These are phyloP conservation scores for Nakazawaea ambrosiae DNA, from an alignment of 805 yeast species.

Conservation along the genomic window DNA sequence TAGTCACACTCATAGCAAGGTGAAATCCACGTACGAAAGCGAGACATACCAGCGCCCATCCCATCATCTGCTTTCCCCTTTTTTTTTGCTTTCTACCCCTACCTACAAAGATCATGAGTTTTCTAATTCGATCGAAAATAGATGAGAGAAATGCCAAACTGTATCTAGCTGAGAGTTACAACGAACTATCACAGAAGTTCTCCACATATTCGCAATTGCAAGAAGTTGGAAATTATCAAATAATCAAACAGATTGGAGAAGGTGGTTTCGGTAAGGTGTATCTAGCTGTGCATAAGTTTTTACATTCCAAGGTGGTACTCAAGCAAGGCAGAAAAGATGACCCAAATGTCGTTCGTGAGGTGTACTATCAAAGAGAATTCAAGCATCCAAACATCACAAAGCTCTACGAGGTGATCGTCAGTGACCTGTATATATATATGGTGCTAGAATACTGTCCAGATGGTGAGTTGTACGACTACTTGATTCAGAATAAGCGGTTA, in stretches of 20 bases:
- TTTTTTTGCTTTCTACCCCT: too few relatives aligned
- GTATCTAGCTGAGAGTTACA: slow-evolving; percentile 9
- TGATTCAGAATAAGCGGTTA: slow-evolving; percentile 45
- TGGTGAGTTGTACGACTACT: slow-evolving; percentile 64
- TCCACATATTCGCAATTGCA: slow-evolving; percentile 25
- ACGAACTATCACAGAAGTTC: slow-evolving; percentile 8
- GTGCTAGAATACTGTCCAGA: slow-evolving; percentile 88
- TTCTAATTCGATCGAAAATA: slow-evolving; percentile 5
- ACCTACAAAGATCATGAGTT: too few relatives aligned
- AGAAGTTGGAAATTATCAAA: slow-evolving; percentile 76
- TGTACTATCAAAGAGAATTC: slow-evolving; percentile 80
- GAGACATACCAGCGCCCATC: too few relatives aligned
- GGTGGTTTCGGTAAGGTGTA: slow-evolving; percentile 93
- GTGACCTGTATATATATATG: slow-evolving; percentile 78
- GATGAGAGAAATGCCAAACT: slow-evolving; percentile 11
- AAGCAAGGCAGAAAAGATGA: slow-evolving; percentile 74
- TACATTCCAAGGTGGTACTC: slow-evolving; percentile 74
- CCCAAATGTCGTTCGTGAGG: slow-evolving; percentile 85
- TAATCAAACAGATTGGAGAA: slow-evolving; percentile 73
- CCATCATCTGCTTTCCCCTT: too few relatives aligned
- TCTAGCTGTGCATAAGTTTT: slow-evolving; percentile 69
- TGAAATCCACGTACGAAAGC: too few relatives aligned
- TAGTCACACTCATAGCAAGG: too few relatives aligned
- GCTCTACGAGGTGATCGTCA: slow-evolving; percentile 77
- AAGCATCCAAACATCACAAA: slow-evolving; percentile 78